phyloP scores from a whole-genome alignment of 352 stramenopile genomes.

The Plasmopara halstedii region DNA sequence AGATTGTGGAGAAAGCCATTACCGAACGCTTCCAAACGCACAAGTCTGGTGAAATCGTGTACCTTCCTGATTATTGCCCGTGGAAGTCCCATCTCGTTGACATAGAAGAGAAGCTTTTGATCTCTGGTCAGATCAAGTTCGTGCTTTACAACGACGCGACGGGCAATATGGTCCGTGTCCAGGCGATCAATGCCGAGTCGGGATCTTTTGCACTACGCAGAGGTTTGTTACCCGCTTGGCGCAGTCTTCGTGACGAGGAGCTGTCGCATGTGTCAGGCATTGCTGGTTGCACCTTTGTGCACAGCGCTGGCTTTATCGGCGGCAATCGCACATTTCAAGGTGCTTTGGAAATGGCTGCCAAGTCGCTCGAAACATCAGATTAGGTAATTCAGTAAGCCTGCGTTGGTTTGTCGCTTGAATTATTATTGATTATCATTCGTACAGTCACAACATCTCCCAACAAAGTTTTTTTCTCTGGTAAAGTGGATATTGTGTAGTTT shows the following conservation, averaged over 20 bases:
- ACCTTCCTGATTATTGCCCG: conserved; percentile 87
- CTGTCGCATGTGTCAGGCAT: conserved; percentile 87
- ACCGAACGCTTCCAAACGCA: conserved; percentile 83
- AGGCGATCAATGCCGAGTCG: conserved; percentile 92
- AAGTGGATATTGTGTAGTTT: no score
- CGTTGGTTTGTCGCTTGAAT: no score
- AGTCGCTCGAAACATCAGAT: conserved; percentile 36
- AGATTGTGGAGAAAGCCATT: conserved; percentile 90
- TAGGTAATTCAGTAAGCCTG: conserved; percentile 16
- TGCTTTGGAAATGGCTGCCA: conserved; percentile 90
- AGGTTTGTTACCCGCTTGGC: conserved; percentile 87
- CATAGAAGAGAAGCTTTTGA: conserved; percentile 89
- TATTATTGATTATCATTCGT: no score
- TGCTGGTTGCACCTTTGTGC: conserved; percentile 93
- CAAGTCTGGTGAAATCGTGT: conserved; percentile 90
- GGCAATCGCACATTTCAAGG: conserved; percentile 95
- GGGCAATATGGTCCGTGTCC: conserved; percentile 92
- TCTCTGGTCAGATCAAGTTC: conserved; percentile 91
- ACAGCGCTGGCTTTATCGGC: conserved; percentile 98
- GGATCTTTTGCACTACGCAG: conserved; percentile 92
- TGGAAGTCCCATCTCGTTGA: conserved; percentile 97
- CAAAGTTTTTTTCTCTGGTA: no score
- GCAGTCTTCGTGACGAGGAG: conserved; percentile 92
- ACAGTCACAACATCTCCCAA: no score
- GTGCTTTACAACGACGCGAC: conserved; percentile 94